Conservation (phyloP, 371 early-diverging fungal genomes). For the Mortierella sp. region DNA sequence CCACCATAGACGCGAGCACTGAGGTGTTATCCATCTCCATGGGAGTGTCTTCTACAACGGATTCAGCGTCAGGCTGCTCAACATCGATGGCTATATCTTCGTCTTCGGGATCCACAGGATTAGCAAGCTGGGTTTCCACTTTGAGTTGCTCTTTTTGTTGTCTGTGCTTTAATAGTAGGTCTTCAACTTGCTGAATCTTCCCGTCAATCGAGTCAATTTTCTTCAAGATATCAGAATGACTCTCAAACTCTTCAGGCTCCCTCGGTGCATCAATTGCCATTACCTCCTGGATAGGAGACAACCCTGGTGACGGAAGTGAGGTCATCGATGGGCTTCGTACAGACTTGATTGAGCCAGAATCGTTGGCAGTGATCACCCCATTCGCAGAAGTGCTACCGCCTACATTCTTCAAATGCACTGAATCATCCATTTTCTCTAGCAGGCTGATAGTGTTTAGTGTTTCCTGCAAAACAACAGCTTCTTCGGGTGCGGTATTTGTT, state of each 20-base stretch:
- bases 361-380: background rate
- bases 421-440: background rate
- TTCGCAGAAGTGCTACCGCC: background rate
- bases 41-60: background rate
- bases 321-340: constrained; percentile 19
- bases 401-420: background rate
- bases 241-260: constrained; percentile 22
- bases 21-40: constrained; percentile 21
- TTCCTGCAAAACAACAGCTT: background rate
- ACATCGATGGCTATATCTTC: constrained; percentile 14
- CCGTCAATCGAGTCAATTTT: constrained; percentile 51
- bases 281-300: constrained; percentile 13
- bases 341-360: background rate
- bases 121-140: background rate
- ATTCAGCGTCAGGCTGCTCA: constrained; percentile 13
- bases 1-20: background rate
- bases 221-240: constrained; percentile 36
- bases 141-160: constrained; percentile 13
- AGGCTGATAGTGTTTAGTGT: background rate
- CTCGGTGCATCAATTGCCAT: background rate
- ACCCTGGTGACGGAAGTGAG: constrained; percentile 26
- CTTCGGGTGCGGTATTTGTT: background rate
- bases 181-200: constrained; percentile 33
- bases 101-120: background rate
- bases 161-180: constrained; percentile 21